These are phyloP conservation scores for Lanmaoa rubissima DNA, from an alignment of 768 basidiomycete genomes.

Conservation along the genomic window DNA sequence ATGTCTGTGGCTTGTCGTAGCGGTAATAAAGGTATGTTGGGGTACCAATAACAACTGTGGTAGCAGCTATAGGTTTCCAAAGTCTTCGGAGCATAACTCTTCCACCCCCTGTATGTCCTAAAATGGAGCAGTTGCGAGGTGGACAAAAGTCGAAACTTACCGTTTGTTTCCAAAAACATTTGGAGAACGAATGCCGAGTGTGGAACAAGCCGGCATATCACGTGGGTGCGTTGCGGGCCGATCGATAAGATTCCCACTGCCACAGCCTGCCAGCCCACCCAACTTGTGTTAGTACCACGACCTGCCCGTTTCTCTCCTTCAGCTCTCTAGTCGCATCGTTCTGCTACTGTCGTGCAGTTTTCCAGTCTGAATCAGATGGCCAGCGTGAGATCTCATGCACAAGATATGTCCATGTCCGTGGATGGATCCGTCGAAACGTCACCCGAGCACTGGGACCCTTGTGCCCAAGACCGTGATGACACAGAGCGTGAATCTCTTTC, in stretches of 20 bases:
- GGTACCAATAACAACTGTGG: slow-evolving; percentile 50
- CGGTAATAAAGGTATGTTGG: slow-evolving; percentile 61
- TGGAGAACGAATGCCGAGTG: background rate
- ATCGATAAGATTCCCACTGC: slow-evolving; percentile 29
- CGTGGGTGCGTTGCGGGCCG: slow-evolving; percentile 11
- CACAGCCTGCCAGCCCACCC: slow-evolving; percentile 6
- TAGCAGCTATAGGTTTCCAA: slow-evolving; percentile 67
- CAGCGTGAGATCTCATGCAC: slow-evolving; percentile 8
- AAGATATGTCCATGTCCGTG: slow-evolving; percentile 5
- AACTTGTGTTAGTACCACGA: slow-evolving; percentile 29
- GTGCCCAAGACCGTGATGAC: slow-evolving; percentile 9
- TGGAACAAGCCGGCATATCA: slow-evolving; percentile 8
- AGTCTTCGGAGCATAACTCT: slow-evolving; percentile 55
- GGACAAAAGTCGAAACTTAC: background rate
- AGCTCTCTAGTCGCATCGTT: background rate
- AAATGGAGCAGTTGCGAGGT: background rate
- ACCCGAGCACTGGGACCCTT: background rate
- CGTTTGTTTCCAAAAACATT: background rate
- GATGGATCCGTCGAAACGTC: background rate
- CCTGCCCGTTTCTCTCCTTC: slow-evolving; percentile 12
- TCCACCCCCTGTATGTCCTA: background rate
- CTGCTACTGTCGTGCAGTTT: background rate
- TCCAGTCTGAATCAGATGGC: slow-evolving; percentile 11
- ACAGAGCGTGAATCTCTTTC: slow-evolving; percentile 21
- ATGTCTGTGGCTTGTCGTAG: slow-evolving; percentile 47